Percentiles rank a stretch among this genome's conserved stretches.
Evolutionary conservation across 139 green algal species (phyloP).

Genomic region (Nannochloris sp.): DNA sequence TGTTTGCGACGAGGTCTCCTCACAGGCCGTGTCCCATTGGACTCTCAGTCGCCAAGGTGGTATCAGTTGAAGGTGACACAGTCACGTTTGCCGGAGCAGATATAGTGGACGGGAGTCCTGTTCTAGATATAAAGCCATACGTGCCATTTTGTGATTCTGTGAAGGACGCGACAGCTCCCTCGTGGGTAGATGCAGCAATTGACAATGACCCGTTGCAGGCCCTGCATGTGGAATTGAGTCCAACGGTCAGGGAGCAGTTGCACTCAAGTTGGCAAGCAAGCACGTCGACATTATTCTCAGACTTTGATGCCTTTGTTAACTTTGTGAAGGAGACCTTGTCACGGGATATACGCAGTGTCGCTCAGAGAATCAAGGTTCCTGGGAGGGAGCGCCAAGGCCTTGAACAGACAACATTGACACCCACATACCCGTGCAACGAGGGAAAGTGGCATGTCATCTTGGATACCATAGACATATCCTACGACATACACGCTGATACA

Average conservation of each 20-base stretch:
- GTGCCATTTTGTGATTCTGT: slow-evolving; percentile 76
- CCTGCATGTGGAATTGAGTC: slow-evolving; percentile 1
- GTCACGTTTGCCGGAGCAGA: slow-evolving; percentile 70
- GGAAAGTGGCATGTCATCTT: slow-evolving; percentile 46
- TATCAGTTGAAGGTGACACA: slow-evolving; percentile 28
- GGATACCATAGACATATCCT: slow-evolving; percentile 39
- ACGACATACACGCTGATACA: too few species aligned
- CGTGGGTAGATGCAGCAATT: slow-evolving; percentile 52
- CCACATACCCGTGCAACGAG: not conserved
- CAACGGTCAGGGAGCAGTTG: slow-evolving; percentile 2
- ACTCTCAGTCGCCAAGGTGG: slow-evolving; percentile 60
- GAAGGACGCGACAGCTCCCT: slow-evolving; percentile 45
- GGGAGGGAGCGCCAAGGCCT: slow-evolving; percentile 7
- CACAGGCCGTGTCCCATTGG: slow-evolving; percentile 70
- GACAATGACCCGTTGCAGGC: slow-evolving; percentile 23
- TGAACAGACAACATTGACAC: not conserved
- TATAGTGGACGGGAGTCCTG: slow-evolving; percentile 79
- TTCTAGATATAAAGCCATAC: slow-evolving; percentile 94
- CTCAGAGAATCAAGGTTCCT: slow-evolving; percentile 43
- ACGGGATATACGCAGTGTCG: slow-evolving; percentile 59
- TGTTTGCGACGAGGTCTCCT: slow-evolving; percentile 78
- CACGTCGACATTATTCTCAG: slow-evolving; percentile 9
- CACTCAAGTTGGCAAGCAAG: slow-evolving; percentile 5
- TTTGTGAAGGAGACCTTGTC: slow-evolving; percentile 46
- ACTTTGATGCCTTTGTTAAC: slow-evolving; percentile 12